A percentile compares a stretch with the other conserved stretches of the same genome.
These are phyloP conservation scores for Trematosphaeria pertusa DNA, from an alignment of 2,329 filamentous ascomycete genomes.

Conservation along the genomic window DNA sequence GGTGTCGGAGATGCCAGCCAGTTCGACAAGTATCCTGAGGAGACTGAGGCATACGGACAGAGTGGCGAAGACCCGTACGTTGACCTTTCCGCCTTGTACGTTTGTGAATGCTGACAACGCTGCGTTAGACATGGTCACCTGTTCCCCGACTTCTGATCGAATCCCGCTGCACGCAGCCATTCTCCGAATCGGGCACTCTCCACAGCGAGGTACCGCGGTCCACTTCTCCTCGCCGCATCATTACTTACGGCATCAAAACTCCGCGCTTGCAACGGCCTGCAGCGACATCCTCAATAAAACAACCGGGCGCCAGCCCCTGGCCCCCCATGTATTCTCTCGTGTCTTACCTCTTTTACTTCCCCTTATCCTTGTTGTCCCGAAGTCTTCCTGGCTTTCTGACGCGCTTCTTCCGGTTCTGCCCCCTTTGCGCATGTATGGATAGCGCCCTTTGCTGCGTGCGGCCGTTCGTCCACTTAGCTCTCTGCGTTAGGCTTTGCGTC, in stretches of 20 bases:
- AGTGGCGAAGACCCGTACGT: slow-evolving; percentile 85
- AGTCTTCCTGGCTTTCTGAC: too few species aligned
- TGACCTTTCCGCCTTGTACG: slow-evolving; percentile 1
- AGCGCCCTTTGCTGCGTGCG: too few species aligned
- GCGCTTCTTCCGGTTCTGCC: too few species aligned
- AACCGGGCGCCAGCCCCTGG: too few species aligned
- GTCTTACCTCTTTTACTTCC: too few species aligned
- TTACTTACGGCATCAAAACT: too few species aligned
- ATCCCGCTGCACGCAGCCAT: neutral
- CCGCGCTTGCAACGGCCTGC: too few species aligned
- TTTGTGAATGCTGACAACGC: slow-evolving; percentile 5
- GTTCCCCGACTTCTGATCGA: slow-evolving; percentile 28
- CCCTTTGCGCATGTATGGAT: too few species aligned
- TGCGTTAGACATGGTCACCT: slow-evolving; percentile 27
- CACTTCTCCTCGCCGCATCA: too few species aligned
- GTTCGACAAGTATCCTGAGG: slow-evolving; percentile 97
- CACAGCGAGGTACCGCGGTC: neutral
- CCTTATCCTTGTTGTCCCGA: too few species aligned
- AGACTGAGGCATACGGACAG: slow-evolving; percentile 88
- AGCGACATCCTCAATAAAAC: too few species aligned
- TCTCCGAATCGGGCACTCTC: neutral
- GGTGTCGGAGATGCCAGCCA: slow-evolving; percentile 95
- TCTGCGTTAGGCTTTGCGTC: neutral
- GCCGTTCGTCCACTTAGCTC: slow-evolving; percentile 4
- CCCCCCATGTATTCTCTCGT: too few species aligned